Percentiles rank a stretch among this genome's conserved stretches.
Conservation (phyloP, 495 filamentous ascomycete species). For the Chaetomium fimeti region DNA sequence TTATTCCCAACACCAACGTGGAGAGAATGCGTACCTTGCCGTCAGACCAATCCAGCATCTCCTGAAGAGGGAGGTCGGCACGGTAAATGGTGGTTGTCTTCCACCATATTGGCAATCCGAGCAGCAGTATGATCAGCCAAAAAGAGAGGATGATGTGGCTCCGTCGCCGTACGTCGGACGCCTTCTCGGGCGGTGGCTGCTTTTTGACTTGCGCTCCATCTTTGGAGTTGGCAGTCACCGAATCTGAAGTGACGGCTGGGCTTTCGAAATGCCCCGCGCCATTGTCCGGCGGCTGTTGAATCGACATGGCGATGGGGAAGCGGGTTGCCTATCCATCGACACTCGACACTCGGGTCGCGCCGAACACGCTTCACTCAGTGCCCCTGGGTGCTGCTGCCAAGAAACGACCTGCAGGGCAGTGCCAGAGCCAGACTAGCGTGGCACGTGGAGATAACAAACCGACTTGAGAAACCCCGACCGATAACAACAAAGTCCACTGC, state of each 20-base stretch:
- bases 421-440: not conserved
- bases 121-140: conserved; percentile 78
- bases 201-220: conserved; percentile 27
- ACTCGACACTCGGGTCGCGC: not conserved
- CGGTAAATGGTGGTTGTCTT: conserved; percentile 94
- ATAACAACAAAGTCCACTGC: too few species aligned
- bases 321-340: conserved; percentile 17
- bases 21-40: conserved; percentile 65
- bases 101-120: conserved; percentile 96
- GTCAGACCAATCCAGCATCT: conserved; percentile 92
- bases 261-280: conserved; percentile 18
- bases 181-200: conserved; percentile 71
- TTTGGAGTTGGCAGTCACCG: not conserved
- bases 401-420: not conserved
- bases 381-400: not conserved
- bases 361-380: conserved; percentile 11
- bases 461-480: too few species aligned
- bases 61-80: conserved; percentile 74
- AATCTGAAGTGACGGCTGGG: not conserved
- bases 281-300: conserved; percentile 26
- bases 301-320: conserved; percentile 32
- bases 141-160: conserved; percentile 80
- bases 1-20: not conserved
- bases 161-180: conserved; percentile 64
- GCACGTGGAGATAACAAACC: conserved; percentile 8